Evolutionary conservation across 1,139 yeast species (phyloP), one percentile per base, ranked within the genome.

Genomic region (Pichia sp.): DNA sequence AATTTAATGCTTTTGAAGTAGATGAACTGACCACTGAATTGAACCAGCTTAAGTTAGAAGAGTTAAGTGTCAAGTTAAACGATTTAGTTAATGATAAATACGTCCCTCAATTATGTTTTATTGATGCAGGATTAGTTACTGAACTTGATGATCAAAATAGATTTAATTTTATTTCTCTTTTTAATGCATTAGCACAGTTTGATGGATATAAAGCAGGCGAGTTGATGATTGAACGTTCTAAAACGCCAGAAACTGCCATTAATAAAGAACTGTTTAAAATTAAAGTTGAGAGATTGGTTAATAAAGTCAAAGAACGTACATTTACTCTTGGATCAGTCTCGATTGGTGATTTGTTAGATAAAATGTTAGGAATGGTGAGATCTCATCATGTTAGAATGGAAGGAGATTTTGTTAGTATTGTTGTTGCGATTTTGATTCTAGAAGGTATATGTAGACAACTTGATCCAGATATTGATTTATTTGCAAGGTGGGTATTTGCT

Each of bases 311-410:
- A 59, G 77, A 83, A 59, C 72, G 96, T 47, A 90, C 98, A 0
- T 92, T 92, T 61, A 87, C 97, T 0, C 69, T 92, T 45, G 98
- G 98, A 0, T 85, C 87, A 44, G 84, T 94, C 24, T 84, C 94
- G 40, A 85, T 92, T 51, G 97, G 97, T 4, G 97, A 90, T 60
- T 70, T 94, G 49, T 69, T 92, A 48, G 94, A 89, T 55, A 85
- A 81, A 59, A 92, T 92, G 70, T 71, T 92, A 49, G 71, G 81
- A 2, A 89, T 92, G 97, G 97, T 94, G 20, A 73, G 97, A 48
- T 70, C 72, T 20, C 98, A 92, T 62, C 99, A 94, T 63, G 98
- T 92, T 23, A 74, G 97, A 60, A 86, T 94, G 96, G 99, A 92
- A 59, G 95, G 96, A 7, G 98, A 92, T 62, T 92, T 92, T 59